These are phyloP conservation scores for Xylaria sp. DNA, from an alignment of 2,329 filamentous ascomycete species.

Conservation along the genomic window DNA sequence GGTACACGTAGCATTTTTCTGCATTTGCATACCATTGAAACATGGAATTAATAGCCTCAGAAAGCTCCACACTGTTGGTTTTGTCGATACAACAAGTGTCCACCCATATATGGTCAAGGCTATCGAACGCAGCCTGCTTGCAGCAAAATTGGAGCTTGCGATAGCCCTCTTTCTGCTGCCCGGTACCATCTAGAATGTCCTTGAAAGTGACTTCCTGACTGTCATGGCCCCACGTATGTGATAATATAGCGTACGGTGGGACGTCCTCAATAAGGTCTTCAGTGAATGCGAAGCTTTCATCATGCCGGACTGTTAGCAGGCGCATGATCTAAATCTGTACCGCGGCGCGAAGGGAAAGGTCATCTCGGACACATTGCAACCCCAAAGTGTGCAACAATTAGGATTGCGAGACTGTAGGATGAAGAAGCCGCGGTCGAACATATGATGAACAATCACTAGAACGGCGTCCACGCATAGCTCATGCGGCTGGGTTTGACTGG, in stretches of 20 bases:
- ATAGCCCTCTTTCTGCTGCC: conserved; percentile 16
- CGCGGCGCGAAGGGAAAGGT: background rate
- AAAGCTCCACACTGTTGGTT: background rate
- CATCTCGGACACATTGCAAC: background rate
- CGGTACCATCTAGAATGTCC: conserved; percentile 5
- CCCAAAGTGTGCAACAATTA: background rate
- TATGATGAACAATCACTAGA: background rate
- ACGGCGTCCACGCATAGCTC: background rate
- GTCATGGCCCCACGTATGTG: background rate
- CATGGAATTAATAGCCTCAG: background rate
- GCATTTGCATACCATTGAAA: conserved; percentile 23
- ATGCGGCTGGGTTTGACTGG: background rate
- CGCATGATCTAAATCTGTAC: background rate
- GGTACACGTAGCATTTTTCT: conserved; percentile 23
- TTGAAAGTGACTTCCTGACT: background rate
- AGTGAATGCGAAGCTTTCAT: background rate
- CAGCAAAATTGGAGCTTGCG: conserved; percentile 22
- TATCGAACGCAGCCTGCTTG: conserved; percentile 9
- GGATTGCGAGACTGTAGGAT: background rate
- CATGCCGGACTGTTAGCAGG: background rate
- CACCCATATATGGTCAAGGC: conserved; percentile 8
- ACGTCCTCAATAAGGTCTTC: background rate
- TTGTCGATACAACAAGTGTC: conserved; percentile 22
- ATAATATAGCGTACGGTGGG: background rate
- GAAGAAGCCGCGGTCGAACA: background rate